Evolutionary conservation across 495 filamentous ascomycete genomes (phyloP).

Genomic region (Evernia prunastri): DNA sequence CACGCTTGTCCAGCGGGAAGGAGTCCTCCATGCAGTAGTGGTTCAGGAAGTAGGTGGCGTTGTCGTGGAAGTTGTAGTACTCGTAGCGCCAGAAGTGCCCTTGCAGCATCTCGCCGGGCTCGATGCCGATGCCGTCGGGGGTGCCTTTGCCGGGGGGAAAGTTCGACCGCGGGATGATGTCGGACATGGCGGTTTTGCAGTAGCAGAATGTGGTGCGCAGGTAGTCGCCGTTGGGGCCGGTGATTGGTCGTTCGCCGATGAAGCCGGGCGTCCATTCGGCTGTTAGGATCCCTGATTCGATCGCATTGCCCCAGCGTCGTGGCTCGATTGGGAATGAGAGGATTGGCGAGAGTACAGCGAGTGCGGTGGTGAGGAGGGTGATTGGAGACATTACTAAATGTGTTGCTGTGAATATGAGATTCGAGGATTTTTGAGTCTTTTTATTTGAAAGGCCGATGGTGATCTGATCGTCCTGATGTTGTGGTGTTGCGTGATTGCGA

Average conservation of each 20-base stretch:
- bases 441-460: neutral
- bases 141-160: neutral
- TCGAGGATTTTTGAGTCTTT: neutral
- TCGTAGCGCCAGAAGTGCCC: constrained; percentile 1
- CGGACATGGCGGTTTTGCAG: neutral
- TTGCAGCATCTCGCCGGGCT: neutral
- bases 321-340: neutral
- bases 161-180: too few relatives aligned
- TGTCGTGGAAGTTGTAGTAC: neutral
- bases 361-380: neutral
- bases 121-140: neutral
- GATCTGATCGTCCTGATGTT: neutral
- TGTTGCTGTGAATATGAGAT: neutral
- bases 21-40: constrained; percentile 6
- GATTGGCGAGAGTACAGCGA: neutral
- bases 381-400: neutral
- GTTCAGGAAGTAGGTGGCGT: neutral
- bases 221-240: constrained; percentile 1
- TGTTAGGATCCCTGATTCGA: neutral
- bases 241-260: neutral
- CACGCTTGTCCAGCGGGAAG: neutral
- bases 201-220: neutral
- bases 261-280: neutral
- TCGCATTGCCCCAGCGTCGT: neutral
- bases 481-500: neutral